Conservation (phyloP, 2,329 filamentous ascomycete genomes). For the Cercospora sp. region DNA sequence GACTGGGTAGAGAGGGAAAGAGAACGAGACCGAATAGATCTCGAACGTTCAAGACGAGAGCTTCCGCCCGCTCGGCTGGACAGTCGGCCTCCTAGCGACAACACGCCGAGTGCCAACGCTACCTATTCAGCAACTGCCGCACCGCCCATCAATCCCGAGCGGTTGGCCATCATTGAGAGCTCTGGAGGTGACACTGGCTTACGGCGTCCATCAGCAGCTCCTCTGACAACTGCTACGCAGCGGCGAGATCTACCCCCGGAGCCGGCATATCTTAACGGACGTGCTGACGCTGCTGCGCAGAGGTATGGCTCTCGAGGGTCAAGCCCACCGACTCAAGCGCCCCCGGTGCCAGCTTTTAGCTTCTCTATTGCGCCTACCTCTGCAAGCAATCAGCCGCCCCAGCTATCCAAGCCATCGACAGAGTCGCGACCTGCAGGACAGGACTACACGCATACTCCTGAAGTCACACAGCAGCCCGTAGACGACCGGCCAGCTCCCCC, state of each 20-base stretch:
- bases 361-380: conserved; percentile 37
- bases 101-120: conserved; percentile 23
- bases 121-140: conserved; percentile 25
- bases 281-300: conserved; percentile 49
- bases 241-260: conserved; percentile 42
- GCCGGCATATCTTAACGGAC: conserved; percentile 47
- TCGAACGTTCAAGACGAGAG: conserved; percentile 38
- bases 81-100: conserved; percentile 31
- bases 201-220: conserved; percentile 28
- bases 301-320: conserved; percentile 49
- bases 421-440: conserved; percentile 7
- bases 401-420: conserved; percentile 3
- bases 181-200: conserved; percentile 33
- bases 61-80: conserved; percentile 34
- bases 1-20: conserved; percentile 43
- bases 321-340: conserved; percentile 56
- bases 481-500: conserved; percentile 28
- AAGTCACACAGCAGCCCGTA: conserved; percentile 12
- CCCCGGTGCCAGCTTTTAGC: conserved; percentile 56
- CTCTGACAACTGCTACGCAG: conserved; percentile 17
- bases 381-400: conserved; percentile 26
- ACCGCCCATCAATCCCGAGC: conserved; percentile 36
- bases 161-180: conserved; percentile 37
- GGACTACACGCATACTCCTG: conserved; percentile 5
- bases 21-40: conserved; percentile 43